These are phyloP conservation scores for Lizanozyma gosingica DNA, from an alignment of 1,139 yeast genomes.

Conservation along the genomic window DNA sequence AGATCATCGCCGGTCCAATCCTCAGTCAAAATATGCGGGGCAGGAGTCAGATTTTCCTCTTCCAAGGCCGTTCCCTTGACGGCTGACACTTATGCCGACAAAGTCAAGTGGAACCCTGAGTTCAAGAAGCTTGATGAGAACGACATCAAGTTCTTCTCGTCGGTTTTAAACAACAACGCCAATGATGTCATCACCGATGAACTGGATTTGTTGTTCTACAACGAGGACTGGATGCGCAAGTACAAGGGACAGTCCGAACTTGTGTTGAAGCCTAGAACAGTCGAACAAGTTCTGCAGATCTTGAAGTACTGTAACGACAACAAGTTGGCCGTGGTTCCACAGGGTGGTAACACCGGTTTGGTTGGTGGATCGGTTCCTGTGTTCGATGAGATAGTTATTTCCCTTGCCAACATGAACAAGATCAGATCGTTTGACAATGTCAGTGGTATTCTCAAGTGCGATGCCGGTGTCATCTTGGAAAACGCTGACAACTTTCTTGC, in stretches of 20 bases:
- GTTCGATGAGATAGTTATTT: slow-evolving; percentile 80
- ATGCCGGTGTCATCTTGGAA: slow-evolving; percentile 87
- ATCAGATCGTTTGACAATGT: slow-evolving; percentile 74
- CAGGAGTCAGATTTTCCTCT: slow-evolving; percentile 12
- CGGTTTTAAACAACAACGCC: slow-evolving; percentile 43
- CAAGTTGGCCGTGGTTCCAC: slow-evolving; percentile 83
- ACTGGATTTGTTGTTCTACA: slow-evolving; percentile 63
- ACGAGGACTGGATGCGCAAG: slow-evolving; percentile 96
- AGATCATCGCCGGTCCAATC: neutral
- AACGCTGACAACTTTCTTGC: slow-evolving; percentile 73
- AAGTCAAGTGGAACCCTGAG: slow-evolving; percentile 35
- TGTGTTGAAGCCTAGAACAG: slow-evolving; percentile 77
- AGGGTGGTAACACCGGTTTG: slow-evolving; percentile 94
- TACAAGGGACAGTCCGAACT: slow-evolving; percentile 80
- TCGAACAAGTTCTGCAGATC: slow-evolving; percentile 70
- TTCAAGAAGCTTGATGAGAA: slow-evolving; percentile 38
- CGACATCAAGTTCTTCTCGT: slow-evolving; percentile 57
- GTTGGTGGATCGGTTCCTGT: slow-evolving; percentile 95
- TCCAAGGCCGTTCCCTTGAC: slow-evolving; percentile 47
- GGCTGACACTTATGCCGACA: slow-evolving; percentile 51
- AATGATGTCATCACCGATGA: slow-evolving; percentile 40
- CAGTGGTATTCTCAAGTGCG: slow-evolving; percentile 80
- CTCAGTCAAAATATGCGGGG: neutral
- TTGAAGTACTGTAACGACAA: slow-evolving; percentile 75
- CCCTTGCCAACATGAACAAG: slow-evolving; percentile 63